Evolutionary conservation across 768 basidiomycete species (phyloP), one percentile per base, ranked within the genome.

Genomic region (Krasilnikovozyma curviuscula): DNA sequence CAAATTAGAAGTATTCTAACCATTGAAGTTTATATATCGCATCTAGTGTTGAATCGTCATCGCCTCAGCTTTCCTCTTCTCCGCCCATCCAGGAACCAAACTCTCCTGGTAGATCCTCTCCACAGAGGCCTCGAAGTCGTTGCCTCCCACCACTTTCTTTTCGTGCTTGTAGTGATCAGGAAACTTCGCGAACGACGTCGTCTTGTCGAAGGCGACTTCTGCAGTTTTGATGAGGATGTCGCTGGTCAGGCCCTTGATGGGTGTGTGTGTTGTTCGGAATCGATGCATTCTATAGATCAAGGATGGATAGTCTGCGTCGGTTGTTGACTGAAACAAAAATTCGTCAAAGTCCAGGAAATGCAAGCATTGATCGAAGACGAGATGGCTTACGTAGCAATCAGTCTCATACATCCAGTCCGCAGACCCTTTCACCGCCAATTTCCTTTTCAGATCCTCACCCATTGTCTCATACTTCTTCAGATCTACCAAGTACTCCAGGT

Each of bases 181-280:
- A 29, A 46, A 52, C 3, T 25, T 16, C 18, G 37, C 1, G 28
- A 46, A 52, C 38, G 24, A 27, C 1, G 45, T 31, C 19, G 10
- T 12, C 1, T 34, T 44, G 10, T 16, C 40, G 18, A 41, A 52
- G 2, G 32, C 50, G 32, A 52, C 25, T 7, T 28, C 9, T 6
- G 45, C 50, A n/a, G 44, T 46, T 40, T 52, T 41, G 27, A 52
- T 52, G 13, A 52, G 44, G 33, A 52, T 52, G 30, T 52, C 50
- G 5, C 45, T 46, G 0, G 44, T 42, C 19, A 52, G 50, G 21
- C 45, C 50, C 30, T 52, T 52, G 46, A 52, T 31, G 14, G 50
- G 50, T 0, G 50, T 52, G 18, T 46, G 23, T 8, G 31, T 35
- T 13, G 50, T 47, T 12, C 46, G 44, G 35, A 52, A 52, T 3